Conservation (phyloP, 2,329 filamentous ascomycete species). For the Neofusicoccum laricinum region DNA sequence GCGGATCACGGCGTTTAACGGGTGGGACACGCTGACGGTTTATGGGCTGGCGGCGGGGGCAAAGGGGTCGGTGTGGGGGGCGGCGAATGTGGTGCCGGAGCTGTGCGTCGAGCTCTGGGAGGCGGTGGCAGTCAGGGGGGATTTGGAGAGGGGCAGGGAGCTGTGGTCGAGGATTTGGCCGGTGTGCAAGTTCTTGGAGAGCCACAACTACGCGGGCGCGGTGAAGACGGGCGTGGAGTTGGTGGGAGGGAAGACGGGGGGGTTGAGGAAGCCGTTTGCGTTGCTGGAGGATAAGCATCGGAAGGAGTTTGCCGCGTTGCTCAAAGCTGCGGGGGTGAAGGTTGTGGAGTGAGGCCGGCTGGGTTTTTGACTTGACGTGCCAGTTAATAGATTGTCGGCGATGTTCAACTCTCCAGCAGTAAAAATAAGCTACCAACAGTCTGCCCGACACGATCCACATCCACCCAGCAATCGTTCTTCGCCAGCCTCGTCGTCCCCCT, state of each 20-base stretch:
- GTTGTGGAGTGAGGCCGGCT: neutral
- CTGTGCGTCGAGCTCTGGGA: constrained; percentile 49
- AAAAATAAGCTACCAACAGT: too few relatives aligned
- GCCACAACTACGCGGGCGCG: constrained; percentile 46
- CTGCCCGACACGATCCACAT: too few relatives aligned
- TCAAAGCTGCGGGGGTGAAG: constrained; percentile 37
- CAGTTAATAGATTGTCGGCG: too few relatives aligned
- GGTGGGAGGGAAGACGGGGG: constrained; percentile 46
- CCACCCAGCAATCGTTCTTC: too few relatives aligned
- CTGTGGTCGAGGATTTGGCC: constrained; percentile 51
- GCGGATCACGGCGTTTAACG: constrained; percentile 50
- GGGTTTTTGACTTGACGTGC: too few relatives aligned
- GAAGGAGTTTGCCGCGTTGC: constrained; percentile 35
- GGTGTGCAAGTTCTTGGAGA: constrained; percentile 51
- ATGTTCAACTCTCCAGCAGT: too few relatives aligned
- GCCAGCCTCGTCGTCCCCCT: too few relatives aligned
- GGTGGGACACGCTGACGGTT: constrained; percentile 55
- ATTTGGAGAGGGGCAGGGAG: constrained; percentile 44
- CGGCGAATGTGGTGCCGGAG: constrained; percentile 51
- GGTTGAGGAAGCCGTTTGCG: constrained; percentile 49
- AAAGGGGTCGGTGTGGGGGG: constrained; percentile 51
- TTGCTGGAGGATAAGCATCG: constrained; percentile 34
- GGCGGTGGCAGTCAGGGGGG: constrained; percentile 42
- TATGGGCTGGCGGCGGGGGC: constrained; percentile 51
- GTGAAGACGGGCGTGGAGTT: constrained; percentile 53